These are phyloP conservation scores for Sclerotinia glacialis DNA, from an alignment of 2,329 filamentous ascomycete species.

Conservation along the genomic window DNA sequence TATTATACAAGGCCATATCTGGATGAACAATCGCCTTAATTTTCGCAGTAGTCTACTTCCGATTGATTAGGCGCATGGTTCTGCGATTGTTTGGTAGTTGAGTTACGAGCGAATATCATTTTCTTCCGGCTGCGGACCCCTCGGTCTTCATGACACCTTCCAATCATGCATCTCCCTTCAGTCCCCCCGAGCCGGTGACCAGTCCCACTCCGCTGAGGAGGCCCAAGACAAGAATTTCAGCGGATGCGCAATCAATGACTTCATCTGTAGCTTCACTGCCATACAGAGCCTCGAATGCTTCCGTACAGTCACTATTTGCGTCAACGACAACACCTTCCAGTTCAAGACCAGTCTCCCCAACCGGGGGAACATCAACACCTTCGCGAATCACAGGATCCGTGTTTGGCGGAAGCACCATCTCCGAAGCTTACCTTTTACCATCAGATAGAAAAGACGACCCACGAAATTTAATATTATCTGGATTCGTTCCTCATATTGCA, in stretches of 20 bases:
- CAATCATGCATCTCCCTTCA: constrained; percentile 64
- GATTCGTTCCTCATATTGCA: constrained; percentile 86
- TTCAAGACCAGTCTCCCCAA: constrained; percentile 66
- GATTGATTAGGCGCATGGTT: constrained; percentile 40
- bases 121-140: constrained; percentile 21
- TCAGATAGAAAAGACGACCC: constrained; percentile 45
- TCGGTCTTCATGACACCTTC: constrained; percentile 63
- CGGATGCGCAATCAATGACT: constrained; percentile 50
- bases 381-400: constrained; percentile 59
- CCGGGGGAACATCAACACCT: constrained; percentile 53
- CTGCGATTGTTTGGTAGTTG: constrained; percentile 44
- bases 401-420: constrained; percentile 45
- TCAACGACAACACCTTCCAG: constrained; percentile 66
- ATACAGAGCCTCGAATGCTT: constrained; percentile 54
- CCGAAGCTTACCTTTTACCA: constrained; percentile 37
- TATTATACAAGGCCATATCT: constrained; percentile 14
- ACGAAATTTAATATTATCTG: constrained; percentile 68
- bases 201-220: constrained; percentile 57
- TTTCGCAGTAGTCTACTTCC: background rate
- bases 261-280: constrained; percentile 51
- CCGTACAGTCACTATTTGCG: constrained; percentile 60
- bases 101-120: constrained; percentile 30
- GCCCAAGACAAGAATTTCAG: constrained; percentile 56
- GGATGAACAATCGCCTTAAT: constrained; percentile 13
- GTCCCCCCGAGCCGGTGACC: constrained; percentile 45